phyloP scores from a whole-genome alignment of 345 rosid species.

The Melaleuca alternifolia region DNA sequence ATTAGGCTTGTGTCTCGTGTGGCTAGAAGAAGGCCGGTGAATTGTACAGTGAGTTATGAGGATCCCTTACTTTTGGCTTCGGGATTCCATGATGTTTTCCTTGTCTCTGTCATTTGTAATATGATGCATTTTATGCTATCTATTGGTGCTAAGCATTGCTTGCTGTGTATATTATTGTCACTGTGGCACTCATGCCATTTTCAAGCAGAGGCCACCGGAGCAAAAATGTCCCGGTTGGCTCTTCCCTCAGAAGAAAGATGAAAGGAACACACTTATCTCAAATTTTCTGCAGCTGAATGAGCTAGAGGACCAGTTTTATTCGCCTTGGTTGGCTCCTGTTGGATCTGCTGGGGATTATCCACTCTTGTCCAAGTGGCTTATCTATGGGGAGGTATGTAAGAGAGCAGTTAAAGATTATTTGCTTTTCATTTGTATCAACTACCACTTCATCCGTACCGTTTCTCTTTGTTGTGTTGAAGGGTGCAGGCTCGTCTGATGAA shows the following conservation, averaged over 20 bases:
- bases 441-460: neutral
- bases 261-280: constrained; percentile 57
- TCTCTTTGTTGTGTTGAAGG: constrained; percentile 34
- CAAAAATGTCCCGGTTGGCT: constrained; percentile 52
- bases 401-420: neutral
- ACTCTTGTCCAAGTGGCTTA: constrained; percentile 92
- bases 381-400: constrained; percentile 78
- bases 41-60: constrained; percentile 68
- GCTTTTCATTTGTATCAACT: neutral
- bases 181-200: constrained; percentile 84
- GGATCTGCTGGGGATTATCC: constrained; percentile 99
- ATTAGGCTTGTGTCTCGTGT: constrained; percentile 90
- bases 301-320: constrained; percentile 89
- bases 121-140: neutral
- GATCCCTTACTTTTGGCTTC: neutral
- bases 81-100: neutral
- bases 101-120: neutral
- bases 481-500: constrained; percentile 73
- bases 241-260: constrained; percentile 50
- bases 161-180: constrained; percentile 98
- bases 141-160: constrained; percentile 90
- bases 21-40: constrained; percentile 93
- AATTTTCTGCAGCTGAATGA: constrained; percentile 71
- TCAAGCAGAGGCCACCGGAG: constrained; percentile 40
- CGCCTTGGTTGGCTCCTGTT: constrained; percentile 99